Base-by-base conservation (phyloP, 2,329 filamentous ascomycete species). In the Ceratocystis cubensis region DNA sequence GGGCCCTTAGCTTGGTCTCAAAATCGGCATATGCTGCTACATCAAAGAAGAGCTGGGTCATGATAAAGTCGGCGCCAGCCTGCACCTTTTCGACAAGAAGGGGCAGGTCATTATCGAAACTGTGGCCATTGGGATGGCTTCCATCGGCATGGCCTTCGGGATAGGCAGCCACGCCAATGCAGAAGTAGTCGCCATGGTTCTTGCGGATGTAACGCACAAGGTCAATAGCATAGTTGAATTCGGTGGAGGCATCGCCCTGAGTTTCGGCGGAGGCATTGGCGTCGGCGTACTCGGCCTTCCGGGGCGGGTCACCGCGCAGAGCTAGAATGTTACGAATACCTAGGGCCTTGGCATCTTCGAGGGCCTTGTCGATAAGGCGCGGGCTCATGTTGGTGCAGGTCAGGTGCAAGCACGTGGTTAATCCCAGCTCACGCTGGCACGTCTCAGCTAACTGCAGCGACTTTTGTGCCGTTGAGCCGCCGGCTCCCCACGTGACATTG, bases 311-410 rank as follows among this genome's bases (percentile, higher is more conserved):
- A 15, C 94, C 94, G 72, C 94, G 82, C 70, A 99, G 78, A 2
- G 94, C 94, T 59, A 99, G 80, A 65, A 99, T 96, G 73, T 99
- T 99, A 70, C 92, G 83, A 70, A 99, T 91, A 0, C 94, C 94
- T 61, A 97, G 78, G 8, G 83, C 88, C 77, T 95, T 96, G 61
- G 93, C 93, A 73, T 95, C 89, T 72, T 95, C 89, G 70, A 99
- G 78, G 0, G 93, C 89, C 74, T 92, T 87, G 72, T 99, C 94
- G 68, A 99, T 86, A 71, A 96, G 78, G 63, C 82, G 82, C 70
- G 87, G 84, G 74, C 88, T 94, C 93, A 97, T 97, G 75, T 99
- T 97, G 66, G 94, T 99, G 77, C 94, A 99, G 2, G 94, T 99
- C 71, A 99, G 80, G 75, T 99, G 94, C 70, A 99, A 80, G 75